These are phyloP conservation scores for Hymenoscyphus fructigenus DNA, from an alignment of 2,329 filamentous ascomycete species.

Conservation along the genomic window DNA sequence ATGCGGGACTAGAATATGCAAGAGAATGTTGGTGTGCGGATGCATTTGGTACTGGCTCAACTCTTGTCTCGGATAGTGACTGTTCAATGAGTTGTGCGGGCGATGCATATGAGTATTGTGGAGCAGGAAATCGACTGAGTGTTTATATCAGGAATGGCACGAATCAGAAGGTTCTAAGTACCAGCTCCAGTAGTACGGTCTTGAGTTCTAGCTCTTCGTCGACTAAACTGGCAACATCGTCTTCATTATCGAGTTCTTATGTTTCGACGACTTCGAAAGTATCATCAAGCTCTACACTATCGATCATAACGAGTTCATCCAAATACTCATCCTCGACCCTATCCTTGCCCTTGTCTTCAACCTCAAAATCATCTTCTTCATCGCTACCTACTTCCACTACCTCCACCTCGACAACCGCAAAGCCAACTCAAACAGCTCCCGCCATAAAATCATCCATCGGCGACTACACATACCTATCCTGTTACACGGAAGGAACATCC, in stretches of 20 bases:
- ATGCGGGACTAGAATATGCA: conserved; percentile 43
- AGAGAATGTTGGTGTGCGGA: conserved; percentile 38
- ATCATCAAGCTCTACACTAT: not conserved
- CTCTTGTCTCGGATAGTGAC: conserved; percentile 18
- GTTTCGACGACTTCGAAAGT: no score
- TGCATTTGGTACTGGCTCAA: conserved; percentile 22
- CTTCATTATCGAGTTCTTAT: no score
- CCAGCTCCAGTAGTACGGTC: no score
- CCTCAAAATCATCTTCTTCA: not conserved
- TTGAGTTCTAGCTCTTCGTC: no score
- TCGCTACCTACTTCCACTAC: not conserved
- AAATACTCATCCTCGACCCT: not conserved
- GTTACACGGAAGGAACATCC: conserved; percentile 25
- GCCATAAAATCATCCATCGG: not conserved
- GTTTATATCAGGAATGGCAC: conserved; percentile 26
- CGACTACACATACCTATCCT: conserved; percentile 6
- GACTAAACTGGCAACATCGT: no score
- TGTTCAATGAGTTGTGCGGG: conserved; percentile 30
- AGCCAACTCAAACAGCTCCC: not conserved
- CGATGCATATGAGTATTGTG: conserved; percentile 35
- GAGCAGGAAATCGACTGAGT: conserved; percentile 33
- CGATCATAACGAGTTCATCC: not conserved
- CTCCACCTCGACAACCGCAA: not conserved
- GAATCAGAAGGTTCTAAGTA: not conserved
- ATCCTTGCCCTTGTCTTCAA: not conserved